Base-by-base conservation (phyloP, 2,329 filamentous ascomycete genomes). In the Colletotrichum ledebouriae region DNA sequence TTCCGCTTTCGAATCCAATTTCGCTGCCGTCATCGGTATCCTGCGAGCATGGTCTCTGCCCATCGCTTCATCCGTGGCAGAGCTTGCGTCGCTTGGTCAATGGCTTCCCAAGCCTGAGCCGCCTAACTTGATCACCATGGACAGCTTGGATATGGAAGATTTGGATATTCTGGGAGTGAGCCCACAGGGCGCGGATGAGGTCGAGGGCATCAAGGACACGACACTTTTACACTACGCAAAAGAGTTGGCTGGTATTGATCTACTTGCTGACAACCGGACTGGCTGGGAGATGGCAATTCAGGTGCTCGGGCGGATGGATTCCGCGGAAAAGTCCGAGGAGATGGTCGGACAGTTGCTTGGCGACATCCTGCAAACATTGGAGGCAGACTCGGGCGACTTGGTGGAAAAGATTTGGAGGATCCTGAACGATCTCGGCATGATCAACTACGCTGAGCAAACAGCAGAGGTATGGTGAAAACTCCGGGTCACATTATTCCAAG, bases 261-360 rank as follows among this genome's bases (percentile, higher is more conserved):
- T 84, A 22, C 76, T 89, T 53, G 80, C 80, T 1, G 73, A 80
- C 3, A 75, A 79, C 13, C 83, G 86, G 42, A 90, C 94, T 73
- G 94, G 95, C 9, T 98, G 95, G 95, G 94, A 98, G 80, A 81
- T 98, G 75, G 92, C 94, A 0, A 89, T 98, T 49, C 89, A 94
- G 68, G 87, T 97, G 11, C 84, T 98, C 52, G 92, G 92, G 10
- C 89, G 95, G 61, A 86, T 98, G 76, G 92, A 97, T 75, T 89
- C 94, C 67, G 83, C 86, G 0, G 84, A 88, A 56, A 86, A 88
- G 57, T 92, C 92, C 7, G 90, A 92, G 75, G 87, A 91, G 71
- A 90, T 90, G 67, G 92, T 98, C 11, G 86, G 89, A 46, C 87
- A 91, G 67, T 82, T 98, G 70, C 84, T 98, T 60, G 80, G 84